Evolutionary conservation across 1,284 basidiomycete species (phyloP).

Genomic region (Calocybe gambosa): DNA sequence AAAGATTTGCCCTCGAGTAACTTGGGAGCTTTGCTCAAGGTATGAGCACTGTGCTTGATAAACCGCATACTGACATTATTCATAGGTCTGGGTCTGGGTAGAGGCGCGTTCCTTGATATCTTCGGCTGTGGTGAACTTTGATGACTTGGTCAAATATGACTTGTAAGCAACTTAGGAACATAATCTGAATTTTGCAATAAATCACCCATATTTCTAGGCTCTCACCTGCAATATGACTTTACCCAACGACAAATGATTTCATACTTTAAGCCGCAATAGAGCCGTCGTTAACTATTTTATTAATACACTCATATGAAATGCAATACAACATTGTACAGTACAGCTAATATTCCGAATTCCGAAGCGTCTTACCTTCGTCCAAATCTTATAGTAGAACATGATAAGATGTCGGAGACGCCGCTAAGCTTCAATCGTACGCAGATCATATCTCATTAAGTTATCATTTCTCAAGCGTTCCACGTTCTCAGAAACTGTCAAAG

Average conservation of each 20-base stretch:
- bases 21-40: conserved; percentile 82
- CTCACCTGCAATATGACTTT: conserved; percentile 23
- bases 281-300: too few relatives aligned
- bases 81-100: conserved; percentile 83
- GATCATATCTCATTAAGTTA: background rate
- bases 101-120: conserved; percentile 86
- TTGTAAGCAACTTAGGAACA: conserved; percentile 40
- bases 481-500: conserved; percentile 48
- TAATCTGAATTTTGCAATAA: background rate
- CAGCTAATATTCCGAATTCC: background rate
- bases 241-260: too few relatives aligned
- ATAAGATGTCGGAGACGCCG: conserved; percentile 20
- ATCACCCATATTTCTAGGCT: conserved; percentile 18
- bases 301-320: too few relatives aligned
- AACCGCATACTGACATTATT: background rate
- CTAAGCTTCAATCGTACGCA: conserved; percentile 38
- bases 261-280: too few relatives aligned
- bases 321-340: too few relatives aligned
- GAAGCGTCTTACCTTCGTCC: background rate
- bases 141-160: conserved; percentile 75
- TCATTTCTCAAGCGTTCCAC: background rate
- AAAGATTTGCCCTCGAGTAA: conserved; percentile 58
- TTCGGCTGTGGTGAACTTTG: conserved; percentile 67
- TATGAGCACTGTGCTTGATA: conserved; percentile 21
- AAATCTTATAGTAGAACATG: conserved; percentile 1